These are phyloP conservation scores for Suillus weaverae DNA, from an alignment of 768 basidiomycete species.

Conservation along the genomic window DNA sequence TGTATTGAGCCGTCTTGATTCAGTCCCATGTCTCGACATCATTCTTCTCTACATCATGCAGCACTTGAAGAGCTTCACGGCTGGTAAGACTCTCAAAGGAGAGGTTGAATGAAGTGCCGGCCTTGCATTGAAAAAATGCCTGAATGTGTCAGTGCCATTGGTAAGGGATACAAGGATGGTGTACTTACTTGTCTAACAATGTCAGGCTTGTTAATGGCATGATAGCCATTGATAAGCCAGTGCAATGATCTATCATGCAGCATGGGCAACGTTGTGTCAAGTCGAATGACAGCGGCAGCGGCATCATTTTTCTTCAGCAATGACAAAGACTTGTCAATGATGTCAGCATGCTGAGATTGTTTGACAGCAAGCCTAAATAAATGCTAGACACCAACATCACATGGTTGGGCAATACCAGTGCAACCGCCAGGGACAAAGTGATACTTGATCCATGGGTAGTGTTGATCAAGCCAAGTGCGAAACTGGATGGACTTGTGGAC, in stretches of 20 bases:
- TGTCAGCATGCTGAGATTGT: background rate
- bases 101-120: background rate
- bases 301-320: background rate
- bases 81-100: slow-evolving; percentile 2
- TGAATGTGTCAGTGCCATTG: too few relatives aligned
- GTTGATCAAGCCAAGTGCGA: slow-evolving; percentile 2
- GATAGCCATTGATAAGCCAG: too few relatives aligned
- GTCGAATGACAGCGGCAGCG: background rate
- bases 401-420: background rate
- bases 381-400: background rate
- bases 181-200: too few relatives aligned
- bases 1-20: too few relatives aligned
- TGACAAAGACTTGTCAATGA: background rate
- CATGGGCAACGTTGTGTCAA: background rate
- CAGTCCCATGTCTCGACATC: background rate
- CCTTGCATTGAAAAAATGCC: background rate
- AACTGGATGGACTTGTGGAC: background rate
- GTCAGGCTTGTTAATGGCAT: too few relatives aligned
- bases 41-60: background rate
- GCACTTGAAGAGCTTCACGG: background rate
- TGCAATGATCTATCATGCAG: too few relatives aligned
- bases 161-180: too few relatives aligned
- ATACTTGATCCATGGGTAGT: background rate
- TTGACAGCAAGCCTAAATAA: background rate
- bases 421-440: background rate